These are phyloP conservation scores for Vaccinium darrowii DNA, from an alignment of 148 eudicot species.

Conservation along the genomic window DNA sequence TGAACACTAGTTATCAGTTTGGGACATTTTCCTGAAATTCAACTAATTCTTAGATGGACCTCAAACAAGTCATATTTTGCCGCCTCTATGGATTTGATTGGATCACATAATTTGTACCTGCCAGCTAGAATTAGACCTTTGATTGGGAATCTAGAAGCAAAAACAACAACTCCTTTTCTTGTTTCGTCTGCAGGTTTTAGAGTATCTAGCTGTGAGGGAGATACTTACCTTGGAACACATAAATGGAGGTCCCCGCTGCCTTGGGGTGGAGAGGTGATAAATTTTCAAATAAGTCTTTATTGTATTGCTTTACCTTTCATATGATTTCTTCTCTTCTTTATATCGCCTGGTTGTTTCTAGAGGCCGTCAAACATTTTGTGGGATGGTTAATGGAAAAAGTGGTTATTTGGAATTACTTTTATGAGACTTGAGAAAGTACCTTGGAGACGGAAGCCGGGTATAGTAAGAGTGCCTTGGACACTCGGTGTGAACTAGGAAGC, in stretches of 20 bases:
- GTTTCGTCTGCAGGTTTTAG: slow-evolving; percentile 52
- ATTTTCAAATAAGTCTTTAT: not conserved
- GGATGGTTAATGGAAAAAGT: not conserved
- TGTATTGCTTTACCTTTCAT: not conserved
- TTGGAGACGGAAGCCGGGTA: not conserved
- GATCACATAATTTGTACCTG: not conserved
- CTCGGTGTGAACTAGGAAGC: not conserved
- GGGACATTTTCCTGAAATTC: not conserved
- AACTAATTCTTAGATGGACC: not conserved
- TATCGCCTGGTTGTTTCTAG: not conserved
- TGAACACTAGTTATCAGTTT: not conserved
- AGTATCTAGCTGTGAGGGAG: slow-evolving; percentile 66
- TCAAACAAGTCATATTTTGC: not conserved
- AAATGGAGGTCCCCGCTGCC: slow-evolving; percentile 57
- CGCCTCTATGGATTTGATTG: not conserved
- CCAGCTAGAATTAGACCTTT: not conserved
- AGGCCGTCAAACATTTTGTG: not conserved
- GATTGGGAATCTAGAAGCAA: slow-evolving; percentile 9
- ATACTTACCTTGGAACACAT: slow-evolving; percentile 74
- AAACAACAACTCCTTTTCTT: not conserved
- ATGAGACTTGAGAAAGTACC: not conserved
- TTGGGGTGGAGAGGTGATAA: slow-evolving; percentile 84
- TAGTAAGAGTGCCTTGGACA: not conserved
- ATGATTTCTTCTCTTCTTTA: not conserved
- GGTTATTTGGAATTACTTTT: not conserved